A percentile compares a stretch with the other conserved stretches of the same genome.
Conservation (phyloP, 2,329 filamentous ascomycete species). For the Fusarium agapanthi region DNA sequence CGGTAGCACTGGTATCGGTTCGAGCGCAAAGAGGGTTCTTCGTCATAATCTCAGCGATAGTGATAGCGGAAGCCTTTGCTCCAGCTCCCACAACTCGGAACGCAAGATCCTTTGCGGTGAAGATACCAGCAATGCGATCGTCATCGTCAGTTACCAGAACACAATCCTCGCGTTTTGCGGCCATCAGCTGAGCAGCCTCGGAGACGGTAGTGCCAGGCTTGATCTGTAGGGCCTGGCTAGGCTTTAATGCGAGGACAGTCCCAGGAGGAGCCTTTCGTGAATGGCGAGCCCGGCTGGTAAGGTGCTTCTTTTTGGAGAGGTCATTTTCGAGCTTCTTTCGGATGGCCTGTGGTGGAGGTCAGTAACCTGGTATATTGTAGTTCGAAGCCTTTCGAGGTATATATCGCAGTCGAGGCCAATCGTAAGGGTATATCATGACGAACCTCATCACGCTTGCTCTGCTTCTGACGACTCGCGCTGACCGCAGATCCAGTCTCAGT, state of each 20-base stretch:
- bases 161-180: constrained; percentile 97
- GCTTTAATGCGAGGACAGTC: constrained; percentile 93
- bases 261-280: constrained; percentile 94
- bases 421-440: constrained; percentile 45
- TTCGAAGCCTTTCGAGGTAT: constrained; percentile 20
- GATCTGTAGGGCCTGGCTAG: constrained; percentile 95
- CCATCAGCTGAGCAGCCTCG: constrained; percentile 98
- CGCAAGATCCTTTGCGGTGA: constrained; percentile 97
- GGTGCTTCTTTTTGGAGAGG: constrained; percentile 95
- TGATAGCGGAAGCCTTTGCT: constrained; percentile 86
- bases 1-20: constrained; percentile 97
- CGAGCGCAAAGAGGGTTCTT: constrained; percentile 98
- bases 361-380: constrained; percentile 10
- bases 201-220: constrained; percentile 93
- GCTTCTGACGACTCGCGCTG: constrained; percentile 94
- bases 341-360: constrained; percentile 74
- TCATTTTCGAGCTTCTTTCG: constrained; percentile 96
- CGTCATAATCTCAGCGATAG: constrained; percentile 99
- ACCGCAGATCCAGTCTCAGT: constrained; percentile 74
- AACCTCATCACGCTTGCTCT: constrained; percentile 98
- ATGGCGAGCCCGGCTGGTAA: constrained; percentile 79
- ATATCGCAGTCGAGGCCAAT: constrained; percentile 11
- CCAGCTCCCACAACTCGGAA: constrained; percentile 95
- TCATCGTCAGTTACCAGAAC: constrained; percentile 98
- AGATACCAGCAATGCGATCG: constrained; percentile 97